Percentiles rank a stretch among this genome's conserved stretches.
Conservation (phyloP, 805 yeast genomes). For the Cyberlindnera mrakii region DNA sequence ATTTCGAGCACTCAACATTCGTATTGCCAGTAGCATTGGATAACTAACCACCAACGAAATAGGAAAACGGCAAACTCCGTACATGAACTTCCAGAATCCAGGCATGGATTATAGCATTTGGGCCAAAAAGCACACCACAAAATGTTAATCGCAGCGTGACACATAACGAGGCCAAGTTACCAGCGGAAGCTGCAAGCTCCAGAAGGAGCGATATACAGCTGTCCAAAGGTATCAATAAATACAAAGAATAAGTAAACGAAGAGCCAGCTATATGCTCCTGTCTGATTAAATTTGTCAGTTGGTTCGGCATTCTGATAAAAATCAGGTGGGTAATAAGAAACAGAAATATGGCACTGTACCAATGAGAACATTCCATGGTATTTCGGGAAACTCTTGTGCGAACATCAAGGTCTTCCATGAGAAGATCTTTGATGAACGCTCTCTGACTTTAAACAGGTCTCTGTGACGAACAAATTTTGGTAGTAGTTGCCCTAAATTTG, state of each 20-base stretch:
- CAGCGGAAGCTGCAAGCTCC: constrained; percentile 57
- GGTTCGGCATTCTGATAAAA: constrained; percentile 24
- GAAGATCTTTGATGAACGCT: constrained; percentile 66
- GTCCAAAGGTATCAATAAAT: constrained; percentile 53
- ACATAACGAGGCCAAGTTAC: constrained; percentile 48
- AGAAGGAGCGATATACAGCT: constrained; percentile 50
- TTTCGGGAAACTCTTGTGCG: constrained; percentile 59
- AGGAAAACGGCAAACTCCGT: constrained; percentile 64
- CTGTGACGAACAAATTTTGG: constrained; percentile 59
- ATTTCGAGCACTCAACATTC: constrained; percentile 38
- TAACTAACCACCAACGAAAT: constrained; percentile 50
- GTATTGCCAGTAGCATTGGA: constrained; percentile 49
- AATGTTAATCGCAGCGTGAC: constrained; percentile 60
- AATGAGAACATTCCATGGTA: constrained; percentile 55
- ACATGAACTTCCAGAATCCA: constrained; percentile 79
- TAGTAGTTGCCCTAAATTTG: constrained; percentile 55
- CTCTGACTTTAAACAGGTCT: constrained; percentile 65
- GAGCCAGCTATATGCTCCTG: constrained; percentile 31
- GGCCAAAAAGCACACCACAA: constrained; percentile 73
- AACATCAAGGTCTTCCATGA: constrained; percentile 57
- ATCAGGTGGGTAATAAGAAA: constrained; percentile 73
- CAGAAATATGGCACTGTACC: constrained; percentile 61
- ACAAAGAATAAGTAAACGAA: constrained; percentile 40
- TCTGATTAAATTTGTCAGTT: constrained; percentile 2
- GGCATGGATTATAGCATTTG: constrained; percentile 50